Evolutionary conservation across 1,284 basidiomycete species (phyloP), one percentile per base, ranked within the genome.

Genomic region (Xerocomus amazonicus): DNA sequence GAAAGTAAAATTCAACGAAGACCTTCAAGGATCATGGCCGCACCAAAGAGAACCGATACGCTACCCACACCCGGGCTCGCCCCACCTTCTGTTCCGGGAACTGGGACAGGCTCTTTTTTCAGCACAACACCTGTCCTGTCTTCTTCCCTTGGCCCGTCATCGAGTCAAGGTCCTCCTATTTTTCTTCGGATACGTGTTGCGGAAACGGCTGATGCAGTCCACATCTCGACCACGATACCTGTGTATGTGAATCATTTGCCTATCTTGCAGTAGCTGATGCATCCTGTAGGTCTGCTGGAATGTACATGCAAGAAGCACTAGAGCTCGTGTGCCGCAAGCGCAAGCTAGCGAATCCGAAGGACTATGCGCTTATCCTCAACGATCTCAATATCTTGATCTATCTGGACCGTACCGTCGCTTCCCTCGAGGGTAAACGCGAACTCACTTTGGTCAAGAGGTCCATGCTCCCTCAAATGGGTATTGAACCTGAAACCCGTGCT

Each of bases 251-350:
- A 26, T 37, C 17, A 19, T 33, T 32, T 8, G 3, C 9, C 23
- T 41, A 43, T 37, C 48, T 19, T 29, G 17, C 9, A 6, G 4
- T n/a, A 36, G 12, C 43, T 55, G 47, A 51, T 27, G 6, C 16
- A 9, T 34, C 19, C 35, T 48, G 43, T 40, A 94, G 91, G 2
- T 87, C 92, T 3, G 81, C 88, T 13, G 93, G 92, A n/a, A 97
- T 92, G 87, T 99, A 97, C 69, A 87, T 98, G 78, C 90, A 93
- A 49, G 95, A 99, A 68, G 90, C 95, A 1, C 80, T 98, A 34
- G 95, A 97, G 58, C 74, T 83, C 19, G 82, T 95, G 3, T 92
- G 90, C 63, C 76, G 80, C 45, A 87, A 84, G 64, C 81, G 86
- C 33, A 84, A 87, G 53, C 73, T 91, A 16, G 74, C 76, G 33